Evolutionary conservation across 805 yeast species (phyloP), one percentile per base, ranked within the genome.

Genomic region (Wickerhamiella allomyrinae): DNA sequence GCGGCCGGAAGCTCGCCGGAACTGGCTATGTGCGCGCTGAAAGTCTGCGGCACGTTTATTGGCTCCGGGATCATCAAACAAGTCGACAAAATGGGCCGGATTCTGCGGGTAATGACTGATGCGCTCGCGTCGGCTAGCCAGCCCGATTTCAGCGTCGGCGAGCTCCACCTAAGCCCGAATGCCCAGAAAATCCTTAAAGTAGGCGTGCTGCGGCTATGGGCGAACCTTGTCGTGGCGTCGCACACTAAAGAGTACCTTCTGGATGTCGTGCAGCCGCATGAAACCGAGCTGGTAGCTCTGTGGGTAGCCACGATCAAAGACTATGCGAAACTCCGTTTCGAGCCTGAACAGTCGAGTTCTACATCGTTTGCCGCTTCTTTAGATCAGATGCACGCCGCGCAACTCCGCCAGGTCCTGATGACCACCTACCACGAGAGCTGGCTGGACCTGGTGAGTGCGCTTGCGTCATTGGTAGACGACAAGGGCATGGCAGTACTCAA

Each of bases 271-370:
- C 43, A 63, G 14, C 74, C 76, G 24, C 78, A 83, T 53, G 67
- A 76, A 40, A 68, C 66, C 5, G 58, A 72, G 15, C 67, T 91
- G 43, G 70, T 75, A 0, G 82, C 94, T 0, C 60, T 85, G 41
- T 91, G 97, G 97, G 69, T 83, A 4, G 62, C 78, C 5, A 68
- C 80, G 0, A 58, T 91, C 44, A 70, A 82, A 40, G 95, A 87
- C 44, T 82, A 69, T 53, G 79, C 94, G 0, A 68, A 76, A 51
- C 55, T 76, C 25, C 77, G 74, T 51, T 80, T 79, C 52, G 69
- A 65, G 39, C 67, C 68, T 5, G 70, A 59, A 14, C 54, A 52
- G 10, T 47, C 56, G 2, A 40, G 52, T 3, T 37, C 57, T 9
- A 37, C 48, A 4, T 42, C 55, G 1, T 38, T 53, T 1, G 43